Conservation (phyloP, 2,329 filamentous ascomycete species). For the Byssothecium circinans region DNA sequence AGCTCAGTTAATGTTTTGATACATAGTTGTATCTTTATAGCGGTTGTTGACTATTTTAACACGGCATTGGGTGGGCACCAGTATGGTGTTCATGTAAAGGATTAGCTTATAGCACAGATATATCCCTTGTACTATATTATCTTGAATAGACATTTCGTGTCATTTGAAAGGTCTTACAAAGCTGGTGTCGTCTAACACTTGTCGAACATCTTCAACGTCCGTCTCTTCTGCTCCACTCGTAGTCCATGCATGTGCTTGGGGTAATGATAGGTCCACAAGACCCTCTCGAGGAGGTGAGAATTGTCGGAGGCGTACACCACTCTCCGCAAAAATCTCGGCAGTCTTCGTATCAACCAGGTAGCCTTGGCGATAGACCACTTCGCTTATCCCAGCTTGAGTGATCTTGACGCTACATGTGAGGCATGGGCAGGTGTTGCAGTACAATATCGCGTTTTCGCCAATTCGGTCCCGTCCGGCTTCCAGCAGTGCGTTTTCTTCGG, state of each 20-base stretch:
- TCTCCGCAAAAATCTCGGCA: conserved; percentile 78
- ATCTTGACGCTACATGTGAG: conserved; percentile 99
- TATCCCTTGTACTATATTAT: conserved; percentile 17
- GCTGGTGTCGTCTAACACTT: conserved; percentile 23
- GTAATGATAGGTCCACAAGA: conserved; percentile 33
- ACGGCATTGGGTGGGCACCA: too few species aligned
- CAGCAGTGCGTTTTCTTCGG: conserved; percentile 93
- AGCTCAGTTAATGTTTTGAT: too few species aligned
- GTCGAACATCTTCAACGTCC: conserved; percentile 20
- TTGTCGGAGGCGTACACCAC: conserved; percentile 82
- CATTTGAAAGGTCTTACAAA: conserved; percentile 24
- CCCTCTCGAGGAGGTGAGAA: conserved; percentile 65
- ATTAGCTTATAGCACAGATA: conserved; percentile 33
- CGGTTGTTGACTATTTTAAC: too few species aligned
- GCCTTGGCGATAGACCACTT: conserved; percentile 91
- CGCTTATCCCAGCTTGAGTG: conserved; percentile 89
- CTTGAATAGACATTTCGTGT: not conserved
- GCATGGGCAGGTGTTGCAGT: conserved; percentile 96
- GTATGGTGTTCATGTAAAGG: too few species aligned
- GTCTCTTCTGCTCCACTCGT: not conserved
- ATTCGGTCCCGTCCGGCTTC: conserved; percentile 93
- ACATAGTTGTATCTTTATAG: too few species aligned
- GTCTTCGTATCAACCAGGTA: conserved; percentile 91
- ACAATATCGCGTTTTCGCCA: conserved; percentile 77
- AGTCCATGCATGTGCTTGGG: conserved; percentile 1